Evolutionary conservation across 1,284 basidiomycete genomes (phyloP).

Genomic region (Stereum hirsutum): DNA sequence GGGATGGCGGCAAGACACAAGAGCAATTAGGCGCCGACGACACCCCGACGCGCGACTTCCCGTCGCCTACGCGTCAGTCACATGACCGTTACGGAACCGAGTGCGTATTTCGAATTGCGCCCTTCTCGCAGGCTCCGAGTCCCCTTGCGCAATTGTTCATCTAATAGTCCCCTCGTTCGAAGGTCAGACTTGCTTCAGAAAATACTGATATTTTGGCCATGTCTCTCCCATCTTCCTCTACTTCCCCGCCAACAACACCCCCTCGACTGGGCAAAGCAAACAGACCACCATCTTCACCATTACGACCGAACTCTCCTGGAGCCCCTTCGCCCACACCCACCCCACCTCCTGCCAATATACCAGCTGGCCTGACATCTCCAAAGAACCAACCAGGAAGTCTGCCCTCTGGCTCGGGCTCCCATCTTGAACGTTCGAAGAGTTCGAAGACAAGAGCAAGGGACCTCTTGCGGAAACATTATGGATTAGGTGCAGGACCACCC

Average conservation of each 20-base stretch:
- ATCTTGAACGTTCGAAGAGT: slow-evolving; percentile 10
- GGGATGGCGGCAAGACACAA: too few species aligned
- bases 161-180: background rate
- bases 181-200: background rate
- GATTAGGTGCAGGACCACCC: slow-evolving; percentile 64
- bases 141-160: too few species aligned
- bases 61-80: too few species aligned
- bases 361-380: slow-evolving; percentile 3
- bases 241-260: slow-evolving; percentile 5
- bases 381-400: background rate
- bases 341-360: slow-evolving; percentile 3
- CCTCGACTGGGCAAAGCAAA: too few species aligned
- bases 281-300: slow-evolving; percentile 14
- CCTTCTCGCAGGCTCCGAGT: too few species aligned
- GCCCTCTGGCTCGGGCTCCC: too few species aligned
- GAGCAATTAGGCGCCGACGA: too few species aligned
- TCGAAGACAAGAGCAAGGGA: slow-evolving; percentile 66
- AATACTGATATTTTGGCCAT: background rate
- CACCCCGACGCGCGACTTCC: too few species aligned
- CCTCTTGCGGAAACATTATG: slow-evolving; percentile 76
- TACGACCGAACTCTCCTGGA: too few species aligned
- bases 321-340: slow-evolving; percentile 13
- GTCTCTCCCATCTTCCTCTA: slow-evolving; percentile 7
- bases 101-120: too few species aligned
- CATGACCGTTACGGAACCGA: background rate